phyloP scores from a whole-genome alignment of 768 basidiomycete species.

The Hypholoma fasciculare region DNA sequence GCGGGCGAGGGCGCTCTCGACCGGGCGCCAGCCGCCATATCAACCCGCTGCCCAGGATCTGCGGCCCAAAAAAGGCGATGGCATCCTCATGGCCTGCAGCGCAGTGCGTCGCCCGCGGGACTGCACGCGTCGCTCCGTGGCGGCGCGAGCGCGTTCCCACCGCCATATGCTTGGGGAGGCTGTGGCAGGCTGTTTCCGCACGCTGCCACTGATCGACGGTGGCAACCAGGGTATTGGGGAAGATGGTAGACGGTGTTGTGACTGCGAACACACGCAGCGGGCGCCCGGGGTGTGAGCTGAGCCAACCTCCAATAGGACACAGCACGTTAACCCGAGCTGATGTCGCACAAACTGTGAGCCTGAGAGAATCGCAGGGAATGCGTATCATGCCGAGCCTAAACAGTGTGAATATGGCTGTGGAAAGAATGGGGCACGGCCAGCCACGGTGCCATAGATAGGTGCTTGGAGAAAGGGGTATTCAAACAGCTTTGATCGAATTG shows the following conservation, averaged over 20 bases:
- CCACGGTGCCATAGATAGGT: not conserved
- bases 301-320: not conserved
- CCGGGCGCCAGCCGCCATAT: too few relatives aligned
- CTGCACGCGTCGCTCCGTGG: not conserved
- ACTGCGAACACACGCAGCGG: not conserved
- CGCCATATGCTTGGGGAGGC: not conserved
- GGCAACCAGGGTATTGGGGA: not conserved
- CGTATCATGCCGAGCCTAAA: not conserved
- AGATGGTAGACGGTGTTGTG: not conserved
- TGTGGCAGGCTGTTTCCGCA: not conserved
- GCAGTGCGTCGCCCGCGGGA: not conserved
- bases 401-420: not conserved
- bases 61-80: not conserved
- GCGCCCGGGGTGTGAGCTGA: not conserved
- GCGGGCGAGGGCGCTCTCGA: too few relatives aligned
- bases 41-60: too few relatives aligned
- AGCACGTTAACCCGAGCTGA: too few relatives aligned
- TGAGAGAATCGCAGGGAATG: not conserved
- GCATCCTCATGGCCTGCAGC: not conserved
- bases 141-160: not conserved
- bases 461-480: not conserved
- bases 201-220: not conserved
- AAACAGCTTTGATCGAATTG: not conserved
- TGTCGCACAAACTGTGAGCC: not conserved
- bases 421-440: not conserved